Conservation (phyloP, 768 basidiomycete species). For the Tylopilus vinaceipallidus region DNA sequence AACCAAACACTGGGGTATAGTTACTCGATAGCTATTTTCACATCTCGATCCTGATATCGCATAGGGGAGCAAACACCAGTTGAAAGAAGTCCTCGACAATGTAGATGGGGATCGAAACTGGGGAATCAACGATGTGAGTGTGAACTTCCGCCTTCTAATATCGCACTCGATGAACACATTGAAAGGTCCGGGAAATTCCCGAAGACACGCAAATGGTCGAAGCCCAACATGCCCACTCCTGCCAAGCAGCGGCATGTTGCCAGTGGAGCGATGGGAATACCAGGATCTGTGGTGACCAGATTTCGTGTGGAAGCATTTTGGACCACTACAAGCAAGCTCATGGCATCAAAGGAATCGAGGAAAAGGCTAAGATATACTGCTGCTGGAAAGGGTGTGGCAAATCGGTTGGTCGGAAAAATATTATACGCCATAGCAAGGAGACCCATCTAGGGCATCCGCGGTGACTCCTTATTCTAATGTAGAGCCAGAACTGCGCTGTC, state of each 20-base stretch:
- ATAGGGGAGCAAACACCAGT: background rate
- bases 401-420: background rate
- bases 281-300: background rate
- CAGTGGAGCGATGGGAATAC: background rate
- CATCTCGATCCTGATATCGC: background rate
- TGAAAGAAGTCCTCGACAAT: background rate
- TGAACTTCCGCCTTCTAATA: too few species aligned
- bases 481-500: background rate
- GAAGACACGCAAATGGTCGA: background rate
- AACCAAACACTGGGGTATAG: too few species aligned
- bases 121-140: slow-evolving; percentile 1
- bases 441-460: slow-evolving; percentile 1
- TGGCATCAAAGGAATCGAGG: background rate
- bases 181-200: too few species aligned
- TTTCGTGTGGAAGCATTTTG: background rate
- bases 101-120: background rate
- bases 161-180: too few species aligned
- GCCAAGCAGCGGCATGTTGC: too few species aligned
- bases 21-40: background rate
- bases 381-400: background rate
- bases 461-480: background rate
- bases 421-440: slow-evolving; percentile 1
- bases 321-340: background rate
- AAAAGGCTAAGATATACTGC: rapidly evolving
- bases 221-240: too few species aligned